phyloP scores from a whole-genome alignment of 108 stramenopile genomes.

The Nitzschia sp. region DNA sequence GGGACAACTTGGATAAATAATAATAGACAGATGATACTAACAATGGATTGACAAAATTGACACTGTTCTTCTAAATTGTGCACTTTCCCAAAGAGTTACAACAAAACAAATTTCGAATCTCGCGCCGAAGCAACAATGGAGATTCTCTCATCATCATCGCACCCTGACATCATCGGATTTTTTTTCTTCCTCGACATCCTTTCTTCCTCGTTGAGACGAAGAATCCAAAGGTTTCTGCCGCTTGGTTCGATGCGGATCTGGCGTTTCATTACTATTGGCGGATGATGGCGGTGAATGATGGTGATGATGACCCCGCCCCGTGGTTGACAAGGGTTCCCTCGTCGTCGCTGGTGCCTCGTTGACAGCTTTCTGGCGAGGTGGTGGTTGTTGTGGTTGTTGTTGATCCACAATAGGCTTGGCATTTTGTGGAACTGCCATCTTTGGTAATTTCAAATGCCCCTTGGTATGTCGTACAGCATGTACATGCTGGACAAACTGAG shows the following conservation, averaged over 20 bases:
- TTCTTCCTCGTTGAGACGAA: too few species aligned
- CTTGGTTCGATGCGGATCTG: not conserved
- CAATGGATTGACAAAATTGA: too few species aligned
- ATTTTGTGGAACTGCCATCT: not conserved
- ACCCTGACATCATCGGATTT: not conserved
- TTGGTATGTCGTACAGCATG: constrained; percentile 27
- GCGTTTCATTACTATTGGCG: not conserved
- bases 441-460: constrained; percentile 25
- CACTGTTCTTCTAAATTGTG: too few species aligned
- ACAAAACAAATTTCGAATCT: too few species aligned
- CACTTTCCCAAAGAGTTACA: too few species aligned
- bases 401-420: constrained; percentile 7
- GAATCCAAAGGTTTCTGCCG: too few species aligned
- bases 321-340: not conserved
- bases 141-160: too few species aligned
- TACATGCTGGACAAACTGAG: constrained; percentile 65
- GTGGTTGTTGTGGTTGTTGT: not conserved
- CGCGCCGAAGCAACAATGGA: too few species aligned
- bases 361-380: not conserved
- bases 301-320: too few species aligned
- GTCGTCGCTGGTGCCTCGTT: too few species aligned
- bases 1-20: constrained; percentile 66
- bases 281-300: not conserved
- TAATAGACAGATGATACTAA: constrained; percentile 4
- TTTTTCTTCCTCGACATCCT: not conserved